Percentiles rank a stretch among this genome's conserved stretches.
These are phyloP conservation scores for Chenopodium album DNA, from an alignment of 148 eudicot species.

Conservation along the genomic window DNA sequence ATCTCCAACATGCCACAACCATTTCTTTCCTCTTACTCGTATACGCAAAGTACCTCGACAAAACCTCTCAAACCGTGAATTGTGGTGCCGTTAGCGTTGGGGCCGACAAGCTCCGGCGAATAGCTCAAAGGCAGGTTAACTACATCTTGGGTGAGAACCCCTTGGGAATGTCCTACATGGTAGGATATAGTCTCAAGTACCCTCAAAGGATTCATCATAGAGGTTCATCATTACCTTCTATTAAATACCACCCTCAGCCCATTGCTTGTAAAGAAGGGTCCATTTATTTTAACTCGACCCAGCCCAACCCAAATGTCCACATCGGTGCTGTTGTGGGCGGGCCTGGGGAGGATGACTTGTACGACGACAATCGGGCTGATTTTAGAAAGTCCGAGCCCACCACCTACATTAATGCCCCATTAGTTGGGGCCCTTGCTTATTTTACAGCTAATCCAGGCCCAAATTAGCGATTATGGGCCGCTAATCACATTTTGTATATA, in stretches of 20 bases:
- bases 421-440: slow-evolving; percentile 87
- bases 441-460: slow-evolving; percentile 61
- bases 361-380: slow-evolving; percentile 75
- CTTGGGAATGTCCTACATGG: slow-evolving; percentile 85
- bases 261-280: slow-evolving; percentile 82
- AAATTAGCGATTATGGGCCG: slow-evolving; percentile 28
- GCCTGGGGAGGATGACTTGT: slow-evolving; percentile 71
- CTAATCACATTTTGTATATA: slow-evolving; percentile 11
- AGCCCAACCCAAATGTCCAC: slow-evolving; percentile 66
- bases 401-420: slow-evolving; percentile 91
- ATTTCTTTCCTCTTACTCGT: slow-evolving; percentile 69
- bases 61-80: slow-evolving; percentile 36
- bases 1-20: slow-evolving; percentile 79
- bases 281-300: slow-evolving; percentile 56
- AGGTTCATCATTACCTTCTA: slow-evolving; percentile 76
- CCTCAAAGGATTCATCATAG: slow-evolving; percentile 86
- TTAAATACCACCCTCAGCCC: slow-evolving; percentile 52
- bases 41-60: slow-evolving; percentile 71
- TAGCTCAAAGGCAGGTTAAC: slow-evolving; percentile 82
- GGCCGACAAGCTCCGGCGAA: slow-evolving; percentile 44
- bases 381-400: slow-evolving; percentile 83
- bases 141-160: slow-evolving; percentile 94
- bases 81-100: slow-evolving; percentile 53
- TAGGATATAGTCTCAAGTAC: slow-evolving; percentile 60
- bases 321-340: slow-evolving; percentile 94